These are phyloP conservation scores for Fusarium chlamydosporum DNA, from an alignment of 2,329 filamentous ascomycete genomes.

Conservation along the genomic window DNA sequence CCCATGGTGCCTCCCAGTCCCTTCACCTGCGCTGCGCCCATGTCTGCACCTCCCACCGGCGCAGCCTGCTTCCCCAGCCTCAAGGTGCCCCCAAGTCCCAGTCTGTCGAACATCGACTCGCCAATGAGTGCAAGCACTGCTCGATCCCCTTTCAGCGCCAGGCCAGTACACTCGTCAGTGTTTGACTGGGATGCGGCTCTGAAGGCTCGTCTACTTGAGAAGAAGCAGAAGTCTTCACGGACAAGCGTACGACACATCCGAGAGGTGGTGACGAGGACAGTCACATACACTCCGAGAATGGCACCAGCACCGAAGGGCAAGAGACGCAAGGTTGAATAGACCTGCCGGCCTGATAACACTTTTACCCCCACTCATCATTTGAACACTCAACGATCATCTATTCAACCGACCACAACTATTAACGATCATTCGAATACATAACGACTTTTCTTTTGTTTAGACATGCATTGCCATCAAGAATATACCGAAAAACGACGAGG, in stretches of 20 bases:
- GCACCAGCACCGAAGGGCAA: conserved; percentile 93
- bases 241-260: conserved; percentile 79
- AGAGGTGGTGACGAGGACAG: conserved; percentile 93
- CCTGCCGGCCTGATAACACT: neutral
- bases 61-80: conserved; percentile 74
- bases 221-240: conserved; percentile 69
- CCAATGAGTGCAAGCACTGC: conserved; percentile 73
- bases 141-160: conserved; percentile 81
- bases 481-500: conserved; percentile 43
- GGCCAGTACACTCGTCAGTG: conserved; percentile 76
- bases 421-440: conserved; percentile 45
- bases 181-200: conserved; percentile 84
- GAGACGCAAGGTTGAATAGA: conserved; percentile 77
- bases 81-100: conserved; percentile 82
- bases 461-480: conserved; percentile 42
- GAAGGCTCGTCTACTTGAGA: conserved; percentile 75
- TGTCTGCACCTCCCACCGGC: conserved; percentile 73
- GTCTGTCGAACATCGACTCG: conserved; percentile 76
- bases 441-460: conserved; percentile 51
- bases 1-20: conserved; percentile 63
- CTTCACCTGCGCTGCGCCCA: conserved; percentile 65
- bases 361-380: conserved; percentile 10
- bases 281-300: conserved; percentile 90
- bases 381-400: conserved; percentile 22
- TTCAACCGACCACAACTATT: conserved; percentile 22